phyloP scores from a whole-genome alignment of 2,329 filamentous ascomycete genomes.

The Pleomassaria siparia region DNA sequence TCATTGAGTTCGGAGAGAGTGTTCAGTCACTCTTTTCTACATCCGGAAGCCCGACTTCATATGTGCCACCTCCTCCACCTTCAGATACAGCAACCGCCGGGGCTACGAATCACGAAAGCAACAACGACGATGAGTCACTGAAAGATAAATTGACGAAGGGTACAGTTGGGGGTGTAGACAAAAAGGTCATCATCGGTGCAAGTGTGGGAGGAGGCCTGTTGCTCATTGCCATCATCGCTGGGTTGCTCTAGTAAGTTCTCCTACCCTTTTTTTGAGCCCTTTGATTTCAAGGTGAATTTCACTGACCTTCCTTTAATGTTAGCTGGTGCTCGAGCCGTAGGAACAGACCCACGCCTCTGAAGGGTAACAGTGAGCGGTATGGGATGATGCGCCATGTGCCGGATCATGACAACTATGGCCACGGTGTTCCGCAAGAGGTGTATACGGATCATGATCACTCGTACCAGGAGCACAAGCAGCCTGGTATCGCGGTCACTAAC shows the following conservation, averaged over 20 bases:
- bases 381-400: background rate
- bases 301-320: background rate
- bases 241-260: slow-evolving; percentile 6
- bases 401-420: background rate
- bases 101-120: background rate
- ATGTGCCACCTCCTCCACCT: slow-evolving; percentile 41
- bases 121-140: background rate
- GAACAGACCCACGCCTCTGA: background rate
- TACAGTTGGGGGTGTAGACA: slow-evolving; percentile 41
- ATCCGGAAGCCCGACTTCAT: slow-evolving; percentile 51
- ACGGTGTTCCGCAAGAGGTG: background rate
- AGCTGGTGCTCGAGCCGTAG: background rate
- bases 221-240: slow-evolving; percentile 32
- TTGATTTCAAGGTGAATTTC: background rate
- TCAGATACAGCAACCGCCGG: slow-evolving; percentile 2
- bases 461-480: background rate
- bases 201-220: slow-evolving; percentile 52
- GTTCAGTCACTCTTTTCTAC: slow-evolving; percentile 42
- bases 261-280: background rate
- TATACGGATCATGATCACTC: background rate
- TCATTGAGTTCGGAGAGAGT: slow-evolving; percentile 48
- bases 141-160: slow-evolving; percentile 19
- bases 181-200: slow-evolving; percentile 52
- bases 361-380: background rate
- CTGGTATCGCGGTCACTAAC: background rate